Evolutionary conservation across 495 filamentous ascomycete genomes (phyloP).

Genomic region (Daldinia grandis): DNA sequence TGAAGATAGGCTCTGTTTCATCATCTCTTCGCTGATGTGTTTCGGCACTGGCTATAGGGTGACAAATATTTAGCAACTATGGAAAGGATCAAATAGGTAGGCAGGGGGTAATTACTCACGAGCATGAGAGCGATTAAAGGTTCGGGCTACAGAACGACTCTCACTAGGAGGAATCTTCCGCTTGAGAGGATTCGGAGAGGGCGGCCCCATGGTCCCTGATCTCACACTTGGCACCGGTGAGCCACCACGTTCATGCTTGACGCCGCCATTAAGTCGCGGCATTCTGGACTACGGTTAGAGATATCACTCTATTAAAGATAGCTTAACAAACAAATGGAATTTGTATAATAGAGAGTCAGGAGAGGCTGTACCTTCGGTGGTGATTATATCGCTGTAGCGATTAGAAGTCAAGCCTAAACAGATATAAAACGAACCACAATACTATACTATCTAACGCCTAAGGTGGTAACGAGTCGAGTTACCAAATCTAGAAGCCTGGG

Average conservation of each 20-base stretch:
- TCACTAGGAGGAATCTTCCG: conserved; percentile 26
- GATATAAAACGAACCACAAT: background rate
- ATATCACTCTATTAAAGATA: background rate
- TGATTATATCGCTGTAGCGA: background rate
- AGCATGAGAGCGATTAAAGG: conserved; percentile 40
- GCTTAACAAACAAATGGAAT: background rate
- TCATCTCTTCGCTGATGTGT: conserved; percentile 39
- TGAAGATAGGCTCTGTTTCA: conserved; percentile 39
- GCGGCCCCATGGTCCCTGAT: conserved; percentile 40
- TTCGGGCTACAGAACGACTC: conserved; percentile 16
- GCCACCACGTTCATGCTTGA: conserved; percentile 29
- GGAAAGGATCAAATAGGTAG: background rate
- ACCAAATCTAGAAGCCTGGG: background rate
- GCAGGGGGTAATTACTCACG: conserved; percentile 31
- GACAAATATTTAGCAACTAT: conserved; percentile 3
- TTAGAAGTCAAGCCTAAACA: background rate
- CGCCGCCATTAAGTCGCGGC: background rate
- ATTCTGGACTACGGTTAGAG: conserved; percentile 6
- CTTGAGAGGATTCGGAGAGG: conserved; percentile 23
- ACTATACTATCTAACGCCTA: background rate
- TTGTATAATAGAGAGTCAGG: background rate
- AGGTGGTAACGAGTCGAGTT: background rate
- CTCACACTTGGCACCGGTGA: conserved; percentile 17
- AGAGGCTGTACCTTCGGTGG: background rate
- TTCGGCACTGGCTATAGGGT: conserved; percentile 37